Percentiles rank a stretch among this genome's conserved stretches.
Conservation (phyloP, 352 stramenopile species). For the Phytophthora tubulina region DNA sequence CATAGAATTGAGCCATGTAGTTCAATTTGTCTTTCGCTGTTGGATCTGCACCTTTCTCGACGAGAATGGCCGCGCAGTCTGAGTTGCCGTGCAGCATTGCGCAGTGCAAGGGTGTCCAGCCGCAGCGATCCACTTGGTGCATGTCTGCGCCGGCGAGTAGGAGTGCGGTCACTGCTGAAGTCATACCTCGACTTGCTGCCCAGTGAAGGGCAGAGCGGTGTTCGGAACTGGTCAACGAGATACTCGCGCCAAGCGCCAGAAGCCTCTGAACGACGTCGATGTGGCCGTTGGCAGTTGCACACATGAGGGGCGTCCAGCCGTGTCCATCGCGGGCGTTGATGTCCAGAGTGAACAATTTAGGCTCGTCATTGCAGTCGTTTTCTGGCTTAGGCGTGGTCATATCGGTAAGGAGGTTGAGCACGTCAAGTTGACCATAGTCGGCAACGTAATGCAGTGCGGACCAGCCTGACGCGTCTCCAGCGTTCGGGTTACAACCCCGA, state of each 20-base stretch:
- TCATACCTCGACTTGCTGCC: slow-evolving; percentile 66
- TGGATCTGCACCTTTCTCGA: slow-evolving; percentile 45
- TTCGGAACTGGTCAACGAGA: slow-evolving; percentile 48
- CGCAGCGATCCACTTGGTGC: slow-evolving; percentile 49
- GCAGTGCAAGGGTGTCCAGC: slow-evolving; percentile 76
- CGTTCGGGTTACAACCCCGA: slow-evolving; percentile 71
- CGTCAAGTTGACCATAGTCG: slow-evolving; percentile 62
- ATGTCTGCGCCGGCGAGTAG: slow-evolving; percentile 46
- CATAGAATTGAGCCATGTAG: slow-evolving; percentile 42
- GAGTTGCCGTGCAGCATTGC: slow-evolving; percentile 59
- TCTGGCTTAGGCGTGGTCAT: slow-evolving; percentile 19
- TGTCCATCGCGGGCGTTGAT: slow-evolving; percentile 58
- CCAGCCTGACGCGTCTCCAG: slow-evolving; percentile 72
- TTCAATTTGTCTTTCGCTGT: slow-evolving; percentile 51
- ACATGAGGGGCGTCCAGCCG: slow-evolving; percentile 69
- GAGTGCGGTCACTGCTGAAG: slow-evolving; percentile 35
- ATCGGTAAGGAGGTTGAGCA: slow-evolving; percentile 54
- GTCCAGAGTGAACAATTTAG: slow-evolving; percentile 27
- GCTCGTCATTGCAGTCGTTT: neutral
- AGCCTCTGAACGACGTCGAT: slow-evolving; percentile 50
- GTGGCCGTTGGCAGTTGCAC: slow-evolving; percentile 67
- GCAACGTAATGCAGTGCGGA: slow-evolving; percentile 70
- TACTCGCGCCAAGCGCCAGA: slow-evolving; percentile 49
- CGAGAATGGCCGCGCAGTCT: slow-evolving; percentile 42
- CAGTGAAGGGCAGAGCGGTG: slow-evolving; percentile 74